These are phyloP conservation scores for Sporothrix globosa DNA, from an alignment of 2,329 filamentous ascomycete genomes.

Conservation along the genomic window DNA sequence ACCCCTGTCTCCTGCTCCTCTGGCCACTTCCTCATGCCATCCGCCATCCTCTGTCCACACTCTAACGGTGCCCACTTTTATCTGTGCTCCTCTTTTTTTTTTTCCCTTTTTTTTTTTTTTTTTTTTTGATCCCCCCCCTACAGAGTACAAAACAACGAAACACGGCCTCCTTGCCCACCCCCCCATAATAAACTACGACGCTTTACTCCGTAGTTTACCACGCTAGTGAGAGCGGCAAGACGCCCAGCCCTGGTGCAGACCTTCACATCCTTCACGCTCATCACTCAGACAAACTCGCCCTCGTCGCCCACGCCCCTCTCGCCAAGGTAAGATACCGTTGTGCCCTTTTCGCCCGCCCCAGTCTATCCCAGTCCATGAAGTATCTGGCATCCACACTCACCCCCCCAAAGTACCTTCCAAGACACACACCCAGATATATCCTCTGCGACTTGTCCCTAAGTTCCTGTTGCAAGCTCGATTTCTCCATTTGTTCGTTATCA, in stretches of 20 bases:
- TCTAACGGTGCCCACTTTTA: constrained; percentile 2
- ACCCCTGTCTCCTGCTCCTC: constrained; percentile 14
- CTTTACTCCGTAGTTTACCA: not conserved
- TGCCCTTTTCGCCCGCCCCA: not conserved
- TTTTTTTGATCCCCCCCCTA: constrained; percentile 13
- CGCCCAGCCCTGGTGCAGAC: constrained; percentile 32
- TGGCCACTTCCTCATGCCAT: constrained; percentile 17
- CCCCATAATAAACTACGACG: constrained; percentile 29
- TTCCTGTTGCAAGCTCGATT: constrained; percentile 14
- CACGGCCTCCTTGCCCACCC: constrained; percentile 25
- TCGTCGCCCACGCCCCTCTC: not conserved
- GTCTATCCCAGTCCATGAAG: too few species aligned
- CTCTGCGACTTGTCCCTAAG: not conserved
- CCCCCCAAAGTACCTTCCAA: not conserved
- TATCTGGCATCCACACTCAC: not conserved
- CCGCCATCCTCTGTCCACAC: constrained; percentile 22
- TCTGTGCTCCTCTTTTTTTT: constrained; percentile 8
- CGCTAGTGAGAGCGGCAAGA: constrained; percentile 32
- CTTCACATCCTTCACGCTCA: constrained; percentile 30
- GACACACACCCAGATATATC: constrained; percentile 1
- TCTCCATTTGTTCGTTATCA: constrained; percentile 28
- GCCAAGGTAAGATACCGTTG: constrained; percentile 26
- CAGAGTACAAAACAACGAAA: constrained; percentile 32
- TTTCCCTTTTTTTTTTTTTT: constrained; percentile 4
- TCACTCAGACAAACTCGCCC: too few species aligned